A percentile compares a stretch with the other conserved stretches of the same genome.
These are phyloP conservation scores for Cruciata laevipes DNA, from an alignment of 257 asterid genomes.

Conservation along the genomic window DNA sequence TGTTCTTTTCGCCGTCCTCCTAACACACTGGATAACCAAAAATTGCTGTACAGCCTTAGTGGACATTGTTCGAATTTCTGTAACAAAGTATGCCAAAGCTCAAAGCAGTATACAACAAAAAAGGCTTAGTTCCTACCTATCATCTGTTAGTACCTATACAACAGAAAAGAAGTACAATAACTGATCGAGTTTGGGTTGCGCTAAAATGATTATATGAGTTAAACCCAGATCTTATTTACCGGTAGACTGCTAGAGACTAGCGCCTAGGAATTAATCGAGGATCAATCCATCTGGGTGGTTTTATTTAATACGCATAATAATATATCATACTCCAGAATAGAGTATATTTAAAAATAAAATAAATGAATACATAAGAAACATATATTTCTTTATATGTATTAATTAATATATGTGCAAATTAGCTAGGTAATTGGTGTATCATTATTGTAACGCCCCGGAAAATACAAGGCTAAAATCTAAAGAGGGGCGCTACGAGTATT, in stretches of 20 bases:
- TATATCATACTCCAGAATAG: too few species aligned
- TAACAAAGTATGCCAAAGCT: neutral
- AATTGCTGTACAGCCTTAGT: neutral
- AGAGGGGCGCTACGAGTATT: too few species aligned
- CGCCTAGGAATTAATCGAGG: too few species aligned
- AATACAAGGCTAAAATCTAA: too few species aligned
- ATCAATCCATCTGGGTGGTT: too few species aligned
- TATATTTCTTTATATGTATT: too few species aligned
- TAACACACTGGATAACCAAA: neutral
- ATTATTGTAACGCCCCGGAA: too few species aligned
- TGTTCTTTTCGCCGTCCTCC: neutral
- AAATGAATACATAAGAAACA: too few species aligned
- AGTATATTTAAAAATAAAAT: too few species aligned
- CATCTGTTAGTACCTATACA: neutral
- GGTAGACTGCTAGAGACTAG: too few species aligned
- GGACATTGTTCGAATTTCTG: neutral
- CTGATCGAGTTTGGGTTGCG: neutral
- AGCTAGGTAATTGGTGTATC: neutral
- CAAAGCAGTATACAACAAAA: neutral
- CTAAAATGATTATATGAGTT: neutral
- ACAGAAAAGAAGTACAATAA: neutral
- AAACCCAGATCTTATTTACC: neutral
- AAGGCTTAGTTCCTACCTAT: neutral
- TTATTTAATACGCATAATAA: too few species aligned
- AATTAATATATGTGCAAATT: too few species aligned